Conservation (phyloP, 495 filamentous ascomycete species). For the Cenococcum geophilum region DNA sequence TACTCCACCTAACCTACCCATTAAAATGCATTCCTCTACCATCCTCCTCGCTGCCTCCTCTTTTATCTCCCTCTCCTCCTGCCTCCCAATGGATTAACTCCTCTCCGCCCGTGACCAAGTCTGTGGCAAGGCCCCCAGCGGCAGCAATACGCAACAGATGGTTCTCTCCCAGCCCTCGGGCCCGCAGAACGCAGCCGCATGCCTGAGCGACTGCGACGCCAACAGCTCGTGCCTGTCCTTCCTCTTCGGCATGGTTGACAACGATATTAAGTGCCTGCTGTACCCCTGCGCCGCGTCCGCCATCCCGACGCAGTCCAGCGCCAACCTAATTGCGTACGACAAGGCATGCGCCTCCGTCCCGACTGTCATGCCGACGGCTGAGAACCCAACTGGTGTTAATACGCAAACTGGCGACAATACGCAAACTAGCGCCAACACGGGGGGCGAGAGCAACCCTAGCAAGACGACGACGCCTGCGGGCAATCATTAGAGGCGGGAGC, state of each 20-base stretch:
- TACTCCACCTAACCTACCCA: neutral
- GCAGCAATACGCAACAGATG: conserved; percentile 6
- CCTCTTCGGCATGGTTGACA: conserved; percentile 12
- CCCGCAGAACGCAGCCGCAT: conserved; percentile 3
- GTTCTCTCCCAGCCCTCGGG: conserved; percentile 3
- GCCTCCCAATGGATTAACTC: neutral
- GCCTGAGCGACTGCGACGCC: conserved; percentile 8
- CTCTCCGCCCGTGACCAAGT: conserved; percentile 4
- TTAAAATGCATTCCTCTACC: conserved; percentile 15
- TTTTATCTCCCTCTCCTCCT: conserved; percentile 2
- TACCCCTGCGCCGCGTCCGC: neutral
- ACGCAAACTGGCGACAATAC: neutral
- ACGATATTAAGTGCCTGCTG: neutral
- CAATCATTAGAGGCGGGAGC: neutral
- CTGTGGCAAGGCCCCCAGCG: conserved; percentile 5
- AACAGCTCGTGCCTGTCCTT: conserved; percentile 9
- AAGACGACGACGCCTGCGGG: neutral
- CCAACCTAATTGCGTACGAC: conserved; percentile 11
- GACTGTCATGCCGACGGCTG: conserved; percentile 6
- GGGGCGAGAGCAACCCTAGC: conserved; percentile 2
- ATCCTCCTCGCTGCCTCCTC: conserved; percentile 1
- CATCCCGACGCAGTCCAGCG: neutral
- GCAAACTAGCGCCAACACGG: conserved; percentile 2
- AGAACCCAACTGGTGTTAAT: conserved; percentile 10
- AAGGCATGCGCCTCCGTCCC: conserved; percentile 14